Conservation (phyloP, 805 yeast species). For the Ogataea populi-albae region DNA sequence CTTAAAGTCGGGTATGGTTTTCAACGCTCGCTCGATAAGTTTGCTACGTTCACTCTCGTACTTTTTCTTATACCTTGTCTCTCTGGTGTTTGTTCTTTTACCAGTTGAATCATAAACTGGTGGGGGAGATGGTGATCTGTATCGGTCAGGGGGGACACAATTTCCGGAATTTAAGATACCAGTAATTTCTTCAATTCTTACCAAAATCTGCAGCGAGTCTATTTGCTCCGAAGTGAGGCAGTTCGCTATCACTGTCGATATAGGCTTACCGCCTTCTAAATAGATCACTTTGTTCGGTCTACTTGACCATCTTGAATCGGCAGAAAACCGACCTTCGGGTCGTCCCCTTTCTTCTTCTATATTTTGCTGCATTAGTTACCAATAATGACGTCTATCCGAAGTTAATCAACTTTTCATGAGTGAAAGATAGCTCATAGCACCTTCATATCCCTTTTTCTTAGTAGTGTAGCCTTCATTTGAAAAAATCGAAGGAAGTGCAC, state of each 20-base stretch:
- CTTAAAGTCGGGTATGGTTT: constrained; percentile 67
- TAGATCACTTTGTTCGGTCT: constrained; percentile 8
- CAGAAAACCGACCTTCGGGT: constrained; percentile 9
- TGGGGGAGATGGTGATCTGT: constrained; percentile 82
- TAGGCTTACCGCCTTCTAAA: constrained; percentile 13
- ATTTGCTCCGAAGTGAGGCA: constrained; percentile 72
- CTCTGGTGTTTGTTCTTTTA: constrained; percentile 81
- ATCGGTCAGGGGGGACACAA: constrained; percentile 47
- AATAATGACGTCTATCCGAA: no score
- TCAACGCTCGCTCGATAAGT: constrained; percentile 71
- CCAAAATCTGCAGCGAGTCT: constrained; percentile 64
- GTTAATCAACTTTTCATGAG: no score
- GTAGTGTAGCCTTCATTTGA: no score
- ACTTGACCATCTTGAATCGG: constrained; percentile 17
- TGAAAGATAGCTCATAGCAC: no score
- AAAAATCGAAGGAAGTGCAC: no score
- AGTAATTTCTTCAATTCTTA: constrained; percentile 79
- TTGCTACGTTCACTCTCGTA: constrained; percentile 78
- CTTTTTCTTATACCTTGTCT: constrained; percentile 54
- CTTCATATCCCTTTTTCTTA: no score
- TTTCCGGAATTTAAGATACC: constrained; percentile 51
- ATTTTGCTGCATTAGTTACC: no score
- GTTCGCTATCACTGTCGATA: constrained; percentile 18
- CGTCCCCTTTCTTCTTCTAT: no score
- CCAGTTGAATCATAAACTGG: constrained; percentile 86